Conservation (phyloP, 495 filamentous ascomycete genomes). For the Lindgomyces ingoldianus region DNA sequence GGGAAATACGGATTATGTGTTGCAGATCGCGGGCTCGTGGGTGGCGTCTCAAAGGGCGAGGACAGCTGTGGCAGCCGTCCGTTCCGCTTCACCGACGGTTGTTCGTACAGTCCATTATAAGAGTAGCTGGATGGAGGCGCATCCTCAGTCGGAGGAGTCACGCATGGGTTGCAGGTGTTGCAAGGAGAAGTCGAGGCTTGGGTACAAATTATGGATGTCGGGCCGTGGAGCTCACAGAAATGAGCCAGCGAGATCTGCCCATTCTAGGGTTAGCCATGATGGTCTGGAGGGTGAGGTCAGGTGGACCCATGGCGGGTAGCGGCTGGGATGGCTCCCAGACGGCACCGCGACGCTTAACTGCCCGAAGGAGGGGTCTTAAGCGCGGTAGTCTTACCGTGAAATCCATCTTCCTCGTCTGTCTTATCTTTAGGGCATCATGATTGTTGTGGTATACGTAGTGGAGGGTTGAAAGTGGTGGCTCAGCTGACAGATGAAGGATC, state of each 20-base stretch:
- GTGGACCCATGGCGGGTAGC: constrained; percentile 6
- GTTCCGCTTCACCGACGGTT: constrained; percentile 25
- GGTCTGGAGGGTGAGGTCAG: constrained; percentile 15
- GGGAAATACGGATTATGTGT: constrained; percentile 43
- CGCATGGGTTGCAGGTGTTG: constrained; percentile 65
- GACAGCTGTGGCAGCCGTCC: constrained; percentile 34
- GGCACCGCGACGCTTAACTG: constrained; percentile 13
- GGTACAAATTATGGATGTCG: constrained; percentile 92
- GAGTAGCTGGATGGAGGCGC: constrained; percentile 22
- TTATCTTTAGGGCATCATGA: constrained; percentile 30
- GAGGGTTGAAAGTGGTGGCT: constrained; percentile 31
- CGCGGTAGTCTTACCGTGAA: constrained; percentile 35
- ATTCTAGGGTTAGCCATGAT: constrained; percentile 23
- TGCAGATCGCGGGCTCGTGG: constrained; percentile 56
- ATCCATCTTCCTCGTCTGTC: constrained; percentile 36
- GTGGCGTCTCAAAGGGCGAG: constrained; percentile 60
- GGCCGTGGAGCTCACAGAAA: constrained; percentile 95
- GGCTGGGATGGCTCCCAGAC: constrained; percentile 7
- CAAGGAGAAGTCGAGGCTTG: constrained; percentile 81
- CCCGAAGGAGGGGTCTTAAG: constrained; percentile 2
- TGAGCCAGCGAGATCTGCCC: constrained; percentile 86
- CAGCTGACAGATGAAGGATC: constrained; percentile 23
- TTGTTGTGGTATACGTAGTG: constrained; percentile 11
- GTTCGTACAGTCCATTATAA: constrained; percentile 32
- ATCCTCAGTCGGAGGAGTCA: constrained; percentile 39